phyloP scores from a whole-genome alignment of 2,329 filamentous ascomycete genomes.

The Alternaria conjuncta region DNA sequence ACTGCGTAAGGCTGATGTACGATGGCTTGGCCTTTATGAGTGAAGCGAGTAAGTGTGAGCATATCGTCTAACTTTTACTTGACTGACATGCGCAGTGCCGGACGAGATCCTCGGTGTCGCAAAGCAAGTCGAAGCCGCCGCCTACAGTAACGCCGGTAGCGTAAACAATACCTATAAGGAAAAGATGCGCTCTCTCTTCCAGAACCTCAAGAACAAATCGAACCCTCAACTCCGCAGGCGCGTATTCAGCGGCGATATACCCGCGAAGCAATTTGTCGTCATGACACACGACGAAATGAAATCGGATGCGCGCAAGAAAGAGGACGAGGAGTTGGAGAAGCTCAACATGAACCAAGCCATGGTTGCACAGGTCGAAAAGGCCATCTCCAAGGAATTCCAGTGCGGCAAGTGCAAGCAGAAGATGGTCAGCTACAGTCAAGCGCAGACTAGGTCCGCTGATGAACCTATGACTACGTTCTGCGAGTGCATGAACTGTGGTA shows the following conservation, averaged over 20 bases:
- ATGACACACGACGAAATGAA: constrained; percentile 94
- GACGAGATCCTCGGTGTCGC: constrained; percentile 71
- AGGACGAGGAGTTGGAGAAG: constrained; percentile 77
- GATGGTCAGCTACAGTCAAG: constrained; percentile 95
- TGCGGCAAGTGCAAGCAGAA: constrained; percentile 93
- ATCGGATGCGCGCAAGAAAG: constrained; percentile 77
- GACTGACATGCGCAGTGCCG: constrained; percentile 52
- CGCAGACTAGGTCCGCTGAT: constrained; percentile 93
- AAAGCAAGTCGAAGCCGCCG: constrained; percentile 78
- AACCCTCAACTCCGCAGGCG: constrained; percentile 78
- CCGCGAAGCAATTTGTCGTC: constrained; percentile 74
- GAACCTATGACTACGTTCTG: constrained; percentile 74
- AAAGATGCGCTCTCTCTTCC: constrained; percentile 91
- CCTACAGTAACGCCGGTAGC: constrained; percentile 71
- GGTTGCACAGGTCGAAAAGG: constrained; percentile 90
- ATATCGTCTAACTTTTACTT: constrained; percentile 10
- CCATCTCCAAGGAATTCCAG: constrained; percentile 83
- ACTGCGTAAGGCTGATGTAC: constrained; percentile 89
- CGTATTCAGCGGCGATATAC: constrained; percentile 77
- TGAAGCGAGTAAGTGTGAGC: constrained; percentile 50
- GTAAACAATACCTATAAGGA: constrained; percentile 77
- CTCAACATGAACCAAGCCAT: constrained; percentile 98
- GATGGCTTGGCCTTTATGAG: constrained; percentile 84
- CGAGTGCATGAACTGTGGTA: constrained; percentile 60
- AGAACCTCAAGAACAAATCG: constrained; percentile 92